Base-by-base conservation (phyloP, 805 yeast species). In the Candida vaughaniae region DNA sequence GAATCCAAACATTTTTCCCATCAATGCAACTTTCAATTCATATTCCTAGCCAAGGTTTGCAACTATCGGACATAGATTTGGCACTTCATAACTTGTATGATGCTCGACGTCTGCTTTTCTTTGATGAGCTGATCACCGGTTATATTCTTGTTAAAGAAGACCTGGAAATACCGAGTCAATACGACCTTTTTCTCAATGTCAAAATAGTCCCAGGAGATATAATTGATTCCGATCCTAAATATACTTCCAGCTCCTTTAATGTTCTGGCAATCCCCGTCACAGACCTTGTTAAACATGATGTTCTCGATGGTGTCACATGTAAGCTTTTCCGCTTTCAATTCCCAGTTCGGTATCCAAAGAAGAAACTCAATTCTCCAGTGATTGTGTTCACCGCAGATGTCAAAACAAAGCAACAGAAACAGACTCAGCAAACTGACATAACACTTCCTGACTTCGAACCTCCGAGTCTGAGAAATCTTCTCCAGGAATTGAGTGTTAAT, bases 311-410 rank as follows among this genome's bases (percentile, higher is more conserved):
- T 11, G 11, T 17, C 18, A 18, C 6, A 16, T 20, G 14, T 11
- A 18, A 16, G 17, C 36, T 62, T 0, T 67, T 69, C 68, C 48
- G 40, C 35, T 62, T 66, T 36, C 51, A 51, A 15, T 20, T 53
- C 7, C n/a, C n/a, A n/a, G n/a, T 63, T 8, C 46, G 46, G 4
- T 63, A 64, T 38, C 67, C 69, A 1, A 50, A 53, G 25, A 56
- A 48, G 47, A 56, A 59, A 43, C 43, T 59, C 14, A 28, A 36
- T 11, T 45, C 49, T 18, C 68, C 69, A 1, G 43, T 36, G n/a
- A 36, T 64, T 3, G 31, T 48, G 6, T 36, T 64, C 16, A 42
- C 48, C 2, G 51, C 59, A 33, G 43, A 31, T 20, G 34, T 36
- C 14, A 22, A 29, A 25, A 11, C 55, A 12, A 40, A 45, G 32